These are phyloP conservation scores for Nannochloris sp. DNA, from an alignment of 139 green algal species.

Conservation along the genomic window DNA sequence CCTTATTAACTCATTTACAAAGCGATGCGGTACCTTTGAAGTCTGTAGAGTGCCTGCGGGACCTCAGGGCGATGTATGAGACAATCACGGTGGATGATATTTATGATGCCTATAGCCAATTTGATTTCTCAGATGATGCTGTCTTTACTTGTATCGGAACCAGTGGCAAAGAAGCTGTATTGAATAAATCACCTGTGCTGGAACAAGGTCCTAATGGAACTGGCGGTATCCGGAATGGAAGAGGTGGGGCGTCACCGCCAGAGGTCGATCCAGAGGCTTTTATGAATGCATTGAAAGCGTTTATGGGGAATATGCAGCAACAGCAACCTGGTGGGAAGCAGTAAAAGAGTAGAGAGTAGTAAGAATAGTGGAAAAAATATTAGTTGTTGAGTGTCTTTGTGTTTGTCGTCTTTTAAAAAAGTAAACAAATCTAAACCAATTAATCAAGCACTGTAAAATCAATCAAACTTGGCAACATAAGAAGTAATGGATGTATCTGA, in stretches of 20 bases:
- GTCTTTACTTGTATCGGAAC: constrained; percentile 70
- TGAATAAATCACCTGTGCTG: constrained; percentile 12
- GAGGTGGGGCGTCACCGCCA: neutral
- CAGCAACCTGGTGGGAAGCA: no score
- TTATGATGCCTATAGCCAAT: constrained; percentile 67
- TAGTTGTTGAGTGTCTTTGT: no score
- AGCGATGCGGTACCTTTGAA: constrained; percentile 69
- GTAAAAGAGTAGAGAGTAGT: no score
- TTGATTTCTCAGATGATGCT: constrained; percentile 65
- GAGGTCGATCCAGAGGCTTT: constrained; percentile 25
- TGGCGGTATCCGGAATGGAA: neutral
- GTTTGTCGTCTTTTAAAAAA: no score
- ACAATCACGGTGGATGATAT: constrained; percentile 78
- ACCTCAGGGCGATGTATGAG: constrained; percentile 83
- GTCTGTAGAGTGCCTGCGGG: constrained; percentile 73
- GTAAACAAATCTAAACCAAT: no score
- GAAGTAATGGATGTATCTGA: no score
- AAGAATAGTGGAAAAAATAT: no score
- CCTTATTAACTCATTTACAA: constrained; percentile 92
- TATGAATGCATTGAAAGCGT: constrained; percentile 17
- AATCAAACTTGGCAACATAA: no score
- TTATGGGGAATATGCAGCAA: constrained; percentile 22
- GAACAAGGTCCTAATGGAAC: neutral
- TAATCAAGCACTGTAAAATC: no score
- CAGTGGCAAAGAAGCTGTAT: constrained; percentile 40